Percentiles rank a stretch among this genome's conserved stretches.
Conservation (phyloP, 768 basidiomycete genomes). For the Xanthoconium stramineum region DNA sequence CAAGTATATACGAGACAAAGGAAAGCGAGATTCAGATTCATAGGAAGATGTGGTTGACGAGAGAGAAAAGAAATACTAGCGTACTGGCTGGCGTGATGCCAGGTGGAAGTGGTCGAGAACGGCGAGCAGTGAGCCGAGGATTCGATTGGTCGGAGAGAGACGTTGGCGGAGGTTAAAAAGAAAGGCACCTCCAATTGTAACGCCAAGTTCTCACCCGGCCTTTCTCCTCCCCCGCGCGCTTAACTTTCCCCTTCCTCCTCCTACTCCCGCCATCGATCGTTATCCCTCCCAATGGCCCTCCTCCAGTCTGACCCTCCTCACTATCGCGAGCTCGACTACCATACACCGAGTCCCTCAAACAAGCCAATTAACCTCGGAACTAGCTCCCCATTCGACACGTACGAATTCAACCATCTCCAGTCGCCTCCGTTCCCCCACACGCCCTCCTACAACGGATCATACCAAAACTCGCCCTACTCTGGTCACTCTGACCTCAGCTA, state of each 20-base stretch:
- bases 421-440: conserved; percentile 46
- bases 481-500: conserved; percentile 63
- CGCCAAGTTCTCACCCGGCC: conserved; percentile 28
- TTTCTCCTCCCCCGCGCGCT: conserved; percentile 23
- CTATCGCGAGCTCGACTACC: conserved; percentile 28
- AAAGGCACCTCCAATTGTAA: conserved; percentile 22
- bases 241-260: not conserved
- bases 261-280: conserved; percentile 7
- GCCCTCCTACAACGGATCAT: conserved; percentile 61
- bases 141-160: not conserved
- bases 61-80: no score
- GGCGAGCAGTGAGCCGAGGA: no score
- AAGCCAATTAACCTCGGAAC: conserved; percentile 25
- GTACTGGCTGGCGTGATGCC: no score
- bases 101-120: no score
- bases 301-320: conserved; percentile 21
- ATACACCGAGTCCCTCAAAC: conserved; percentile 24
- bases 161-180: conserved; percentile 32
- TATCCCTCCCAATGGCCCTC: conserved; percentile 24
- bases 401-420: conserved; percentile 36
- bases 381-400: conserved; percentile 37
- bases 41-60: no score
- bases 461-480: conserved; percentile 71
- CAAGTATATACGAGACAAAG: no score
- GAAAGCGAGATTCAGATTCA: no score